Conservation (phyloP, 2,329 filamentous ascomycete genomes). For the Pyrenophora seminiperda region DNA sequence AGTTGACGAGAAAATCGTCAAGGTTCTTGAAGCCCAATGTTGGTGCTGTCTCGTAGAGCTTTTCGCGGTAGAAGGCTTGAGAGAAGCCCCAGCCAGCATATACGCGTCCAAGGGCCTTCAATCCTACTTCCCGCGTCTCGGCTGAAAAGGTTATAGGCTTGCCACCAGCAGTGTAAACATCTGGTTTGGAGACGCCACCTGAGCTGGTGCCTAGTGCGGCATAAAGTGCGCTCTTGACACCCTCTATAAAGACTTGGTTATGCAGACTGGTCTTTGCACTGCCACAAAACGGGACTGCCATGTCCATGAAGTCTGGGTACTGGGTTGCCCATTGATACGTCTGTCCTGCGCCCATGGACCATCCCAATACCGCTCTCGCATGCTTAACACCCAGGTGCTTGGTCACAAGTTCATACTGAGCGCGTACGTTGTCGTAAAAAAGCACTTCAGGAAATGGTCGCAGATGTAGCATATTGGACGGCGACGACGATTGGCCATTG, state of each 20-base stretch:
- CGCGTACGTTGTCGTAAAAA: constrained; percentile 72
- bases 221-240: constrained; percentile 65
- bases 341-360: constrained; percentile 74
- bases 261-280: constrained; percentile 67
- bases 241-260: constrained; percentile 70
- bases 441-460: constrained; percentile 66
- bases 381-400: constrained; percentile 65
- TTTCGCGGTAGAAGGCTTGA: constrained; percentile 77
- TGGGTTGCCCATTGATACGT: constrained; percentile 68
- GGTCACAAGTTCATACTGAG: constrained; percentile 70
- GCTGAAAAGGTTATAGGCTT: constrained; percentile 54
- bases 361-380: constrained; percentile 67
- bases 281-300: constrained; percentile 69
- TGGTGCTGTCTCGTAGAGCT: constrained; percentile 63
- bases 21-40: constrained; percentile 68
- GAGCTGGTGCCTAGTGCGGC: constrained; percentile 62
- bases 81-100: constrained; percentile 85
- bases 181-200: constrained; percentile 51
- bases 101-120: constrained; percentile 74
- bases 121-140: constrained; percentile 59
- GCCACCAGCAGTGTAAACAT: constrained; percentile 27
- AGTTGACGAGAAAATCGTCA: constrained; percentile 74
- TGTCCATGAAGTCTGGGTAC: constrained; percentile 68
- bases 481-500: constrained; percentile 70
- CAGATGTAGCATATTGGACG: constrained; percentile 63